These are phyloP conservation scores for Picocystis salinarum DNA, from an alignment of 139 green algal species.

Conservation along the genomic window DNA sequence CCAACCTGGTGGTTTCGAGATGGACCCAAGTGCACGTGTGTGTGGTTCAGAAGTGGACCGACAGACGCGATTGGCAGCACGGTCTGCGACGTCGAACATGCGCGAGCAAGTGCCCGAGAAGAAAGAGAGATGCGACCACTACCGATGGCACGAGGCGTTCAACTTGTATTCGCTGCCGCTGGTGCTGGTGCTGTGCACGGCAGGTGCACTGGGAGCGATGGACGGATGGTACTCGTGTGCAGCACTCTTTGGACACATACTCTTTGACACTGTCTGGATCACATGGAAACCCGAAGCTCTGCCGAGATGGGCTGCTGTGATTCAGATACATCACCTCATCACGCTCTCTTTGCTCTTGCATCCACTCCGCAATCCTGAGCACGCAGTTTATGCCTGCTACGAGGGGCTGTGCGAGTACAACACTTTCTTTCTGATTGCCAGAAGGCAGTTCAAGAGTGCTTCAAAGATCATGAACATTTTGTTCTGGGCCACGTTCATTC, in stretches of 20 bases:
- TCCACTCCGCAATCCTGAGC: neutral
- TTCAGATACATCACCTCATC: neutral
- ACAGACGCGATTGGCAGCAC: too few species aligned
- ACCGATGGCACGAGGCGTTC: slow-evolving; percentile 4
- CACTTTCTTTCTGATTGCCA: slow-evolving; percentile 2
- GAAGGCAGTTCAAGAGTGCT: neutral
- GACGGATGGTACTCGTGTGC: neutral
- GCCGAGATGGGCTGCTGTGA: neutral
- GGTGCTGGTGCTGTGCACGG: neutral
- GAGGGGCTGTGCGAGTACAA: slow-evolving; percentile 1
- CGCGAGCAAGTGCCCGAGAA: too few species aligned
- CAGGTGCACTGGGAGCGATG: neutral
- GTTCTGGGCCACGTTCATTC: slow-evolving; percentile 2
- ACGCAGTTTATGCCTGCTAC: neutral
- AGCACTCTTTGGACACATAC: neutral
- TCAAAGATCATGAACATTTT: neutral
- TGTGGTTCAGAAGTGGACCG: too few species aligned
- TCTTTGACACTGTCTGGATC: neutral
- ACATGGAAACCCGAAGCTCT: neutral
- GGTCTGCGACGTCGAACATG: too few species aligned
- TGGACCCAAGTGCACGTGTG: too few species aligned
- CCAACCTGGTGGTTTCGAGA: too few species aligned
- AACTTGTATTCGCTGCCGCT: neutral
- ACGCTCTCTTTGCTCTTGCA: neutral
- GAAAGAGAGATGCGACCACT: too few species aligned